Base-by-base conservation (phyloP, 169 alveolate species). In the Cryptosporidium xiaoi region DNA sequence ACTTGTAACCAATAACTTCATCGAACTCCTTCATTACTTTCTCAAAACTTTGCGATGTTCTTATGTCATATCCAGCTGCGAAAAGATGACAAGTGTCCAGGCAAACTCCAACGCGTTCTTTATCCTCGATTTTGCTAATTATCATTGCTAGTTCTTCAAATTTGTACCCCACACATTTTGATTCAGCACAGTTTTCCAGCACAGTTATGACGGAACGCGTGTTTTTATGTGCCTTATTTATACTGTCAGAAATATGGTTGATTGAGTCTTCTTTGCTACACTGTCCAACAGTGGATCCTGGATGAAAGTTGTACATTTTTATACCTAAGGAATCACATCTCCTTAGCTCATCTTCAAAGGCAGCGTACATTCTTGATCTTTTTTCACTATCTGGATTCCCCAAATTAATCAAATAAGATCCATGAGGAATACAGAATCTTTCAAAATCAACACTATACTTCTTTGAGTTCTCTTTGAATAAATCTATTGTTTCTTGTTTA, bases 51-150 rank as follows among this genome's bases (percentile, higher is more conserved):
- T 90, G 94, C 50, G 60, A 87, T 7, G 97, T 92, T 40, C 95
- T 90, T 44, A 95, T 93, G 90, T 95, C 96, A 90, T 92, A 93
- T 0, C 97, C 97, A 5, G 97, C 97, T 24, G 97, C 96, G 55
- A 93, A 95, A 6, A 95, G 94, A 62, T 95, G 97, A 60, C 97
- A 95, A n/a, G 97, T 95, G 60, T 95, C 97, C 18, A 95, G 92
- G 66, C 97, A 95, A 24, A 95, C 96, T 16, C 97, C 97, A 15
- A 95, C 96, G 58, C 97, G 91, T 13, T 84, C 89, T 71, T 95
- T 95, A 77, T 93, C 91, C 51, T 94, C 90, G 13, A 95, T 91
- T 66, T 62, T 92, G 12, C 46, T 66, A 44, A 95, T 93, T 51
- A 95, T 93, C 50, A 94, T 94, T 33, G 95, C 77, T 62, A 95